phyloP scores from a whole-genome alignment of 1,284 basidiomycete genomes.

The Phenoliferia sp. region DNA sequence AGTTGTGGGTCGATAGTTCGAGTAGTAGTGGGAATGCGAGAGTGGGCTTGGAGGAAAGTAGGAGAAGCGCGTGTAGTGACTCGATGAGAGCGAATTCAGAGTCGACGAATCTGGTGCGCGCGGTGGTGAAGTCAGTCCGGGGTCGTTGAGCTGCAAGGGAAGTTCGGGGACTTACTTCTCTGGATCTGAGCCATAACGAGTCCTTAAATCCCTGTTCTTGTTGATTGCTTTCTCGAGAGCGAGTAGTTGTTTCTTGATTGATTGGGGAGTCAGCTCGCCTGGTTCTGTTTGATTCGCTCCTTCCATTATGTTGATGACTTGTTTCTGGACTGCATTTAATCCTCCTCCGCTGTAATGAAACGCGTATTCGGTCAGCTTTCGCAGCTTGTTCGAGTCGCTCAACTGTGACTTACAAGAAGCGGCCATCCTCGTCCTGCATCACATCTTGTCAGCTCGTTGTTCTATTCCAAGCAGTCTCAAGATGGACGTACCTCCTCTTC shows the following conservation, averaged over 20 bases:
- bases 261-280: slow-evolving; percentile 62
- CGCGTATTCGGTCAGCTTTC: background rate
- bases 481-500: slow-evolving; percentile 64
- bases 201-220: slow-evolving; percentile 83
- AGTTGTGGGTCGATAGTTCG: slow-evolving; percentile 61
- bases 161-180: slow-evolving; percentile 59
- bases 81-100: slow-evolving; percentile 92
- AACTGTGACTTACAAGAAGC: slow-evolving; percentile 56
- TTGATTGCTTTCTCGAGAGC: slow-evolving; percentile 81
- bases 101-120: slow-evolving; percentile 75
- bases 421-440: slow-evolving; percentile 55
- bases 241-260: slow-evolving; percentile 68
- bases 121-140: background rate
- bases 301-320: slow-evolving; percentile 76
- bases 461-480: background rate
- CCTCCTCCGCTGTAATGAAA: slow-evolving; percentile 59
- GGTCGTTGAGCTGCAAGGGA: background rate
- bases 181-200: slow-evolving; percentile 83
- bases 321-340: slow-evolving; percentile 80
- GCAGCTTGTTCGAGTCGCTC: background rate
- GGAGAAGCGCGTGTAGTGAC: slow-evolving; percentile 70
- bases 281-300: slow-evolving; percentile 53
- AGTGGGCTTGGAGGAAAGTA: slow-evolving; percentile 79
- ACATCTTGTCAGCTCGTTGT: background rate
- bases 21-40: slow-evolving; percentile 87